Conservation (phyloP, 2,329 filamentous ascomycete species). For the Hymenoscyphus fraxineus region DNA sequence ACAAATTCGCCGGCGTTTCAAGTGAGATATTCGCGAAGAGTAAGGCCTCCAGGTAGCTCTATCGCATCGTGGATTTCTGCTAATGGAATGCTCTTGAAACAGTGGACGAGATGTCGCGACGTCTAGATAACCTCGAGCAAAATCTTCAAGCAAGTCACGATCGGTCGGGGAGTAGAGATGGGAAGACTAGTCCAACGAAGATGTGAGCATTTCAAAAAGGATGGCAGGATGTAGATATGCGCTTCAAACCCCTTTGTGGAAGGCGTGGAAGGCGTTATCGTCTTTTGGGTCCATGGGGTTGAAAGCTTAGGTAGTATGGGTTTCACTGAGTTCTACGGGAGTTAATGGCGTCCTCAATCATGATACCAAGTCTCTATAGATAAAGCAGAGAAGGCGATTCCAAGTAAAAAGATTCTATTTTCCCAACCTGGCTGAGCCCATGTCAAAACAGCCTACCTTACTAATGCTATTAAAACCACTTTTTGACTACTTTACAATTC, state of each 20-base stretch:
- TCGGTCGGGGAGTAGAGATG: slow-evolving; percentile 19
- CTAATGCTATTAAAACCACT: not conserved
- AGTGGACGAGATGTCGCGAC: slow-evolving; percentile 94
- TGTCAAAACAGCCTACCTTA: slow-evolving; percentile 4
- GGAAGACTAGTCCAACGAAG: slow-evolving; percentile 19
- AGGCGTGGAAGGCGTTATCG: not conserved
- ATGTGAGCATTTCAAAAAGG: not conserved
- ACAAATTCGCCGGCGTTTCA: slow-evolving; percentile 81
- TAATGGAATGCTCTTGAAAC: not conserved
- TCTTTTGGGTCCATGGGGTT: not conserved
- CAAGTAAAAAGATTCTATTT: not conserved
- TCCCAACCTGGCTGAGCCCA: not conserved
- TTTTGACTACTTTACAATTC: slow-evolving; percentile 36
- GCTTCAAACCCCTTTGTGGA: not conserved
- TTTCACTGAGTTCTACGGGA: not conserved
- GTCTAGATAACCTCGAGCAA: slow-evolving; percentile 70
- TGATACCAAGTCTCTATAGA: not conserved
- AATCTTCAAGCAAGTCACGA: slow-evolving; percentile 28
- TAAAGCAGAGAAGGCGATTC: not conserved
- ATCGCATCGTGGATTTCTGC: not conserved
- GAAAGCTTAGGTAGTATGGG: not conserved
- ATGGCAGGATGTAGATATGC: not conserved
- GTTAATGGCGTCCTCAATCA: not conserved
- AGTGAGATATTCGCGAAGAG: slow-evolving; percentile 86
- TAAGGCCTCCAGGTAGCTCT: slow-evolving; percentile 42